Evolutionary conservation across 2,329 filamentous ascomycete genomes (phyloP).

Genomic region (Penicillium hesseltinei): DNA sequence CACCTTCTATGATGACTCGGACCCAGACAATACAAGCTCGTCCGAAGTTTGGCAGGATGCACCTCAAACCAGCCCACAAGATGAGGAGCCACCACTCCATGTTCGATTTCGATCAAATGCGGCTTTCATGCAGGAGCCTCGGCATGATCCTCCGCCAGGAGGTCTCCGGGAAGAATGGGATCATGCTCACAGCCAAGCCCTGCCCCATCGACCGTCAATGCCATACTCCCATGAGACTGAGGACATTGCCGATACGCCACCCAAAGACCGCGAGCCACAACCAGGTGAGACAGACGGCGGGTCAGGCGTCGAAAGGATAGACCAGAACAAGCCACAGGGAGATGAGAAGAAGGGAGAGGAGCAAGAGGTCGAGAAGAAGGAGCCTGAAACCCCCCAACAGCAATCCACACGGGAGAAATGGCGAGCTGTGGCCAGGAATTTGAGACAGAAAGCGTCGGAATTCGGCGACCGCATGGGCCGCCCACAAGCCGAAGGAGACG

Average conservation of each 20-base stretch:
- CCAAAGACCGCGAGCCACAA: constrained; percentile 1
- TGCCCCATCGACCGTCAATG: constrained; percentile 16
- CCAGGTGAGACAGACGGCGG: not conserved
- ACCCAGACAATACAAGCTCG: constrained; percentile 1
- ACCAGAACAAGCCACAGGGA: constrained; percentile 1
- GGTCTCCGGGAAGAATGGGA: constrained; percentile 14
- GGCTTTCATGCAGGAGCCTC: not conserved
- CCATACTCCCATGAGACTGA: constrained; percentile 26
- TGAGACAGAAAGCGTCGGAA: constrained; percentile 15
- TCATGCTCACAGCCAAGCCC: constrained; percentile 5
- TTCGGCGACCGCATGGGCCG: constrained; percentile 26
- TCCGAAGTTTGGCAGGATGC: constrained; percentile 1
- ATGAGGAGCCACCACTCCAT: constrained; percentile 1
- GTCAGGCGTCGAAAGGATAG: not conserved
- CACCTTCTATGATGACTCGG: not conserved
- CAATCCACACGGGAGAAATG: constrained; percentile 1
- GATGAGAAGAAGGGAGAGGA: constrained; percentile 1
- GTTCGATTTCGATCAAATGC: constrained; percentile 21
- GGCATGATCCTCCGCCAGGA: constrained; percentile 6
- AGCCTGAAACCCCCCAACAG: not conserved
- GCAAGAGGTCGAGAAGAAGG: not conserved
- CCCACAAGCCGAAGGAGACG: constrained; percentile 24
- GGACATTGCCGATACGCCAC: constrained; percentile 29
- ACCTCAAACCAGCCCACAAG: constrained; percentile 1
- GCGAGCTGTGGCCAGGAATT: not conserved